Base-by-base conservation (phyloP, 495 filamentous ascomycete genomes). In the Barbatosphaeria neglecta region DNA sequence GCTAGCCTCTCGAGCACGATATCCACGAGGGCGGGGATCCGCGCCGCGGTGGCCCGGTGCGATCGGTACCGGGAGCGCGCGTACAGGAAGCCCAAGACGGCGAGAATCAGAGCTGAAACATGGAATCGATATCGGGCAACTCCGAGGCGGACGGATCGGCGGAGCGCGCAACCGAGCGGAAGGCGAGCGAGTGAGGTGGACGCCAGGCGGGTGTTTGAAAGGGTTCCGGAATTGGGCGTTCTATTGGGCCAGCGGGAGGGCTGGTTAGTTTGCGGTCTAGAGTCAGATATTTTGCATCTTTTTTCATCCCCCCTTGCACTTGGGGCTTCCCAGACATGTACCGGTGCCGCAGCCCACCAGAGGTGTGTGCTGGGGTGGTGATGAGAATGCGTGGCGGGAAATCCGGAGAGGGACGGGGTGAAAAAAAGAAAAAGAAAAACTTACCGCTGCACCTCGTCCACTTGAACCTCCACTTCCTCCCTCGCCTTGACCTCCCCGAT, bases 51-150 rank as follows among this genome's bases (percentile, higher is more conserved):
- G n/a, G 73, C 73, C 44, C 80, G 76, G 55, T 72, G 73, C 42
- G 74, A 64, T 13, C 62, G 56, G 58, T 81, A 70, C 43, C 69
- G 66, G 48, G 73, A 63, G 19, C 81, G 80, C 20, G 65, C 71
- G 58, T 86, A 87, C 38, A 72, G 49, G 10, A 75, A 47, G 13
- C 63, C 58, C 18, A 69, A 49, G 22, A 78, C 27, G n/a, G 72
- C 46, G 4, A 82, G 40, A 35, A 77, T 65, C 65, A 92, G 55
- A 74, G 78, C 56, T 73, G 77, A 75, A 95, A 96, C 77, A 76
- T 83, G 71, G 79, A 93, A 71, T 87, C 92, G 80, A 95, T 97
- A 77, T 83, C 84, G 76, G 76, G 86, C 81, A 86, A 95, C 65
- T 75, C 90, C 79, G 80, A 85, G 83, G 73, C 86, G 78, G 77